Conservation (phyloP, 2,329 filamentous ascomycete genomes). For the Ceratocystis smalleyi region DNA sequence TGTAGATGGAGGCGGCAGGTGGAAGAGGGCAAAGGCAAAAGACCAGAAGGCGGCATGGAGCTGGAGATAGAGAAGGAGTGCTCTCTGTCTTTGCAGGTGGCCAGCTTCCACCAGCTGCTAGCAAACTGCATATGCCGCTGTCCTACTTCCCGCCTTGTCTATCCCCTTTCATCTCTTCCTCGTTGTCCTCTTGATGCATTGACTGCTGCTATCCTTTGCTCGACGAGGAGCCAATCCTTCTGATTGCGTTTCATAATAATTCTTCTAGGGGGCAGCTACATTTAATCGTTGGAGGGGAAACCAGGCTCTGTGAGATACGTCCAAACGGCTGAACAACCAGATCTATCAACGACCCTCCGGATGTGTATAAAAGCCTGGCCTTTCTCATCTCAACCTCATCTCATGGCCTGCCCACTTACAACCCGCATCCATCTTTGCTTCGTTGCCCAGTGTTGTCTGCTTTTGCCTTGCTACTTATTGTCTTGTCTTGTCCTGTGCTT, state of each 20-base stretch:
- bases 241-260: background rate
- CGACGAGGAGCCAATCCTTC: background rate
- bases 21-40: too few species aligned
- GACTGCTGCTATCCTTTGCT: background rate
- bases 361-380: background rate
- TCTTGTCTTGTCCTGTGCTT: background rate
- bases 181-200: background rate
- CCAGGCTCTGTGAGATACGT: background rate
- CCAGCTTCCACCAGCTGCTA: too few species aligned
- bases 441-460: background rate
- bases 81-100: too few species aligned
- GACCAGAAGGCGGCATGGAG: too few species aligned
- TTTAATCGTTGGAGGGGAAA: background rate
- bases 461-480: background rate
- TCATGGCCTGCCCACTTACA: background rate
- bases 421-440: background rate
- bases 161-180: background rate
- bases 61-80: too few species aligned
- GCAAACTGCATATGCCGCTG: background rate
- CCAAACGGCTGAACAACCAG: background rate
- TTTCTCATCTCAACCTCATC: background rate
- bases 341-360: background rate
- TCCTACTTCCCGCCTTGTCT: background rate
- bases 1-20: too few species aligned
- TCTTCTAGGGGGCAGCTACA: background rate